Conservation (phyloP, 2,329 filamentous ascomycete species). For the Akanthomyces lecanii region DNA sequence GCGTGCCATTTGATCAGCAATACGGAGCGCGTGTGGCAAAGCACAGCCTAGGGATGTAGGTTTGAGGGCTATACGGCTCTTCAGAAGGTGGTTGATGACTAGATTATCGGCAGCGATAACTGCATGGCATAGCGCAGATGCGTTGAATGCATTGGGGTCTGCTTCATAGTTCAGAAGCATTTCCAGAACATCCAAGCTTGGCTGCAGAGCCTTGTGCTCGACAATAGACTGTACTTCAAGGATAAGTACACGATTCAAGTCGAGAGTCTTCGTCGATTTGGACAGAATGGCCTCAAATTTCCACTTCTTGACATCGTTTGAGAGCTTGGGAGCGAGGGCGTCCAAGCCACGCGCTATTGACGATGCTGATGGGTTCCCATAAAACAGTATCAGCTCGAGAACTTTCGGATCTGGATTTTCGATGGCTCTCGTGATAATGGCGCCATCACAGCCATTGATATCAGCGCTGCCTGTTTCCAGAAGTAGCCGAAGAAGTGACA, state of each 20-base stretch:
- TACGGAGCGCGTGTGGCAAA: conserved; percentile 49
- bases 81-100: conserved; percentile 48
- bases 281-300: conserved; percentile 48
- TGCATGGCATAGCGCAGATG: conserved; percentile 47
- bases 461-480: conserved; percentile 50
- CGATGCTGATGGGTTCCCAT: conserved; percentile 41
- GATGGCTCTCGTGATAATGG: conserved; percentile 39
- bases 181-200: conserved; percentile 41
- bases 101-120: conserved; percentile 42
- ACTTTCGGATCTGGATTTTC: conserved; percentile 44
- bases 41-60: conserved; percentile 44
- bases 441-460: conserved; percentile 45
- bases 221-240: conserved; percentile 47
- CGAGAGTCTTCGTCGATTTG: conserved; percentile 39
- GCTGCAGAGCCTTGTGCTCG: conserved; percentile 32
- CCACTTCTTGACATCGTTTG: conserved; percentile 42
- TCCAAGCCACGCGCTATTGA: conserved; percentile 42
- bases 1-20: conserved; percentile 48
- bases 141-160: conserved; percentile 51
- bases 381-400: conserved; percentile 42
- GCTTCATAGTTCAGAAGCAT: conserved; percentile 48
- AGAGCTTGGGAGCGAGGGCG: conserved; percentile 39
- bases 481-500: conserved; percentile 45
- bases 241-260: conserved; percentile 43
- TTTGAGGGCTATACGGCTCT: conserved; percentile 32